Base-by-base conservation (phyloP, 495 filamentous ascomycete genomes). In the Venustampulla echinocandica region DNA sequence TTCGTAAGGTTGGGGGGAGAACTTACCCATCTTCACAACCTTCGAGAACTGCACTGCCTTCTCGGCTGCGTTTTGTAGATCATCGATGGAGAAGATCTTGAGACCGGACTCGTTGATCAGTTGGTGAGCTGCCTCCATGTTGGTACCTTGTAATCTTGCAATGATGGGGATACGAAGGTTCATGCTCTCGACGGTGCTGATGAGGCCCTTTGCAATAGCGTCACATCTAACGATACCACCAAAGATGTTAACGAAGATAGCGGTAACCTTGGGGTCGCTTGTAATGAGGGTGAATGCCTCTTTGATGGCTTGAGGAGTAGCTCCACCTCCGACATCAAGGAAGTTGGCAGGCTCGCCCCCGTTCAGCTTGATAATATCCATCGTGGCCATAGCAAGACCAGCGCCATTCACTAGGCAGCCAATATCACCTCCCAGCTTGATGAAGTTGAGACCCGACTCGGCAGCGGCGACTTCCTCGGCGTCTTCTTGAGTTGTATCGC, bases 301-400 rank as follows among this genome's bases (percentile, higher is more conserved):
- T 75, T 90, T 87, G 72, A 98, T 98, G 52, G 92, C 92, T 56
- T 87, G 84, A 10, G 90, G 87, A 45, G 92, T 98, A 51, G 92
- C 92, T 71, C 92, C 92, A 64, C 92, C 92, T 54, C 92, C 92
- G 52, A 97, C 93, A 63, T 98, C 92, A 49, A 98, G 76, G 83
- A 98, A 98, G 77, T 98, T 98, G 48, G 92, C 92, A 43, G 92
- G 92, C 60, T 76, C 75, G 42, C 92, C 92, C 60, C 92, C 92
- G 71, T 98, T 98, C 21, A 98, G 80, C 77, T 98, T 98, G 77
- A 98, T 98, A 70, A 98, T 97, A 68, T 98, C 92, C 92, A 98
- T 98, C 56, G 92, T 98, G 45, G 92, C 92, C 92, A 98, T 98
- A 63, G 92, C 92, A 47, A 98, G 84, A 73, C 92, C 92, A 55